Evolutionary conservation across 331 rosid species (phyloP).

Genomic region (Rhamnella rubrinervis): DNA sequence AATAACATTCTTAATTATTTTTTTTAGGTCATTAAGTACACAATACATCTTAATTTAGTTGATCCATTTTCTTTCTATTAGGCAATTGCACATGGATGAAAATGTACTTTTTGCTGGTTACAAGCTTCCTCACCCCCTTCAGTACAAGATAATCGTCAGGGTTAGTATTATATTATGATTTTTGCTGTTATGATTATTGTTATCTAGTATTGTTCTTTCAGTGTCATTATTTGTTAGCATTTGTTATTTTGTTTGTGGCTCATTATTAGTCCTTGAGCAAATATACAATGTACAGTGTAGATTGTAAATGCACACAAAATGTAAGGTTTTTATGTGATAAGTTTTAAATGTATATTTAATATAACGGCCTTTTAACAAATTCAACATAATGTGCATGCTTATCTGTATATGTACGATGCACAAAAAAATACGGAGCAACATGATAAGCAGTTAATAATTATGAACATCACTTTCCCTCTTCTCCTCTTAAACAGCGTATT

Average conservation of each 20-base stretch:
- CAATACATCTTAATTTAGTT: background rate
- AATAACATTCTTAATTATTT: background rate
- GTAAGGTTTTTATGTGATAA: background rate
- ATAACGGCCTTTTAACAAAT: background rate
- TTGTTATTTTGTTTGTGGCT: background rate
- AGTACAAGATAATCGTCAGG: conserved; percentile 86
- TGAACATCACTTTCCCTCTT: background rate
- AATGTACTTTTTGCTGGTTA: conserved; percentile 86
- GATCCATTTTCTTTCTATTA: conserved; percentile 7
- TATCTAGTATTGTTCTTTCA: background rate
- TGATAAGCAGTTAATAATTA: too few relatives aligned
- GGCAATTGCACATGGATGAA: conserved; percentile 87
- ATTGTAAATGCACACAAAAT: too few relatives aligned
- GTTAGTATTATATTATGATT: conserved; percentile 31
- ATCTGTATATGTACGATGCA: too few relatives aligned
- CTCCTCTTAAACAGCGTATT: background rate
- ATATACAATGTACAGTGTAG: too few relatives aligned
- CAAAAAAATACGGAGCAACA: too few relatives aligned
- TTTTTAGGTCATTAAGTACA: background rate
- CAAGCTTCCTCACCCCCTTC: conserved; percentile 95
- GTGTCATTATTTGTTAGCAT: background rate
- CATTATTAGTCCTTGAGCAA: background rate
- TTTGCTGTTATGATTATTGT: background rate
- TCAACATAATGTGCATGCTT: background rate
- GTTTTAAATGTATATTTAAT: background rate